Evolutionary conservation across 2,329 filamentous ascomycete species (phyloP).

Genomic region (Exophiala sideris): DNA sequence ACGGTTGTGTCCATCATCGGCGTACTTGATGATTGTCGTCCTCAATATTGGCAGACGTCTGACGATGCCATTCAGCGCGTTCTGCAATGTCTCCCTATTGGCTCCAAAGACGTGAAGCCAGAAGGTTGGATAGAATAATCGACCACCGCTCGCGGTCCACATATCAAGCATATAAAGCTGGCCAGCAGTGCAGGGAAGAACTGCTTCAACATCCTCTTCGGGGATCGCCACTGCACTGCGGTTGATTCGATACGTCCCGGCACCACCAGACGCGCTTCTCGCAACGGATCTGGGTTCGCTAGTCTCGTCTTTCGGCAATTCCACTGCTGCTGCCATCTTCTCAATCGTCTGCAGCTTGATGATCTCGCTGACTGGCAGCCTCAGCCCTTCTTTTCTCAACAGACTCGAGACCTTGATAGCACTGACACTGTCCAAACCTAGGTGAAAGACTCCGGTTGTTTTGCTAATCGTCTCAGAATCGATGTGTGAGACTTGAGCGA

Average conservation of each 20-base stretch:
- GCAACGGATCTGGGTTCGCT: neutral
- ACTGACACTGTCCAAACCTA: slow-evolving; percentile 88
- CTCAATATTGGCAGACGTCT: slow-evolving; percentile 62
- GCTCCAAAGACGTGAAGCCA: slow-evolving; percentile 53
- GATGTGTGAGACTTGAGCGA: slow-evolving; percentile 59
- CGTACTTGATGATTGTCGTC: slow-evolving; percentile 56
- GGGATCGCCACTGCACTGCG: slow-evolving; percentile 36
- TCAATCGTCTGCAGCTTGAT: slow-evolving; percentile 62
- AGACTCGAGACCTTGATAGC: slow-evolving; percentile 77
- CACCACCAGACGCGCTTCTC: neutral
- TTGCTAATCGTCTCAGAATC: slow-evolving; percentile 56
- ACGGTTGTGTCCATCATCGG: slow-evolving; percentile 24
- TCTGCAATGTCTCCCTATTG: slow-evolving; percentile 43
- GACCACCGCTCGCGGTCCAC: slow-evolving; percentile 66
- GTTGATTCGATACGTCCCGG: neutral
- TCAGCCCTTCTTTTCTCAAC: slow-evolving; percentile 61
- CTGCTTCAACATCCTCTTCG: slow-evolving; percentile 47
- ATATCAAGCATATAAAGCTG: slow-evolving; percentile 76
- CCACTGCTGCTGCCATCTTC: slow-evolving; percentile 54
- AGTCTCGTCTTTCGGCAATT: neutral
- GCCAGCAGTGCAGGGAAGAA: slow-evolving; percentile 70
- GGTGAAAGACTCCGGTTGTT: slow-evolving; percentile 69
- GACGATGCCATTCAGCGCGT: slow-evolving; percentile 62
- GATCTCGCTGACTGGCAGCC: slow-evolving; percentile 67
- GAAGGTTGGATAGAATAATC: slow-evolving; percentile 73